These are phyloP conservation scores for Bryoerythrophyllum caledonicum DNA, from an alignment of 225 moss, liverwort and hornwort genomes.

Conservation along the genomic window DNA sequence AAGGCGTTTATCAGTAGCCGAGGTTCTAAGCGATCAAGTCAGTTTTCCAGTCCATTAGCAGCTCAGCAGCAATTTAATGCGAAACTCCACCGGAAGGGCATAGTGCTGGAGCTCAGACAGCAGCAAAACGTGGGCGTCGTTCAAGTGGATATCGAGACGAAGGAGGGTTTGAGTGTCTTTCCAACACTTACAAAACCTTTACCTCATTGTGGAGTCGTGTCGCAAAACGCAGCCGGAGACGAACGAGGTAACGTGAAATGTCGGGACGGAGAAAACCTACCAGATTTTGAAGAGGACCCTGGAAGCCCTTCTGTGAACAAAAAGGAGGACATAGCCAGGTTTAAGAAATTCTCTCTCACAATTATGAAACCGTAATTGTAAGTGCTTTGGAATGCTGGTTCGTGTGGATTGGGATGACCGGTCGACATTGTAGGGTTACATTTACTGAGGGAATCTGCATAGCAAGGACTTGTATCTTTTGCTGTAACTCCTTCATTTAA, in stretches of 20 bases:
- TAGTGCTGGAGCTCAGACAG: not conserved
- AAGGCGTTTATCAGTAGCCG: slow-evolving; percentile 2
- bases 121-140: not conserved
- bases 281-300: slow-evolving; percentile 14
- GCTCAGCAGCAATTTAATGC: not conserved
- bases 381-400: not conserved
- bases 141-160: not conserved
- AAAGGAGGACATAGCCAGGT: slow-evolving; percentile 23
- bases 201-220: slow-evolving; percentile 1
- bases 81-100: not conserved
- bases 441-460: not conserved
- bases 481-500: not conserved
- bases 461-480: not conserved
- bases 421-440: slow-evolving; percentile 9
- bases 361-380: not conserved
- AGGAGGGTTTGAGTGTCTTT: not conserved
- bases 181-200: not conserved
- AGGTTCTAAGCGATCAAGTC: slow-evolving; percentile 5
- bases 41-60: not conserved
- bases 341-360: not conserved
- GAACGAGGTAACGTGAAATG: not conserved
- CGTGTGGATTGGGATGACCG: not conserved
- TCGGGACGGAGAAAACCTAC: not conserved
- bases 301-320: slow-evolving; percentile 4
- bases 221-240: slow-evolving; percentile 24